Base-by-base conservation (phyloP, 768 basidiomycete species). In the Phlebiopsis flavidoalba region DNA sequence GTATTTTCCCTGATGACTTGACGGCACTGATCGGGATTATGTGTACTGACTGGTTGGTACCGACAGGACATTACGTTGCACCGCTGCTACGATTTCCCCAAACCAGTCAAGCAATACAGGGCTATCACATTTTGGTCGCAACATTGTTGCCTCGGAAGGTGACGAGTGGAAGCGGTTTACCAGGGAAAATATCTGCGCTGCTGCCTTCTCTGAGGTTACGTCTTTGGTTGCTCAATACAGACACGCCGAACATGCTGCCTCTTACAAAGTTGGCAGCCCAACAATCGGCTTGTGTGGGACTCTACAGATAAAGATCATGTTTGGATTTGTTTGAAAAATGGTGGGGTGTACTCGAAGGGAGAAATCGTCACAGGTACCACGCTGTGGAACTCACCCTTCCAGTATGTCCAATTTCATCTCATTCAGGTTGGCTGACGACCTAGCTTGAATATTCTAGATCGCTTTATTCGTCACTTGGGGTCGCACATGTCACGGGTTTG, bases 161-260 rank as follows among this genome's bases (percentile, higher is more conserved):
- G 80, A 83, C 4, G 77, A 83, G 60, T 89, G 86, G 86, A 86
- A 86, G 70, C 79, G 79, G 37, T 85, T 85, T 63, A 73, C 85
- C 53, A 85, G 83, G 68, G 26, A 31, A 31, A 6, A 31, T 31
- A 79, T 88, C 46, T 74, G 80, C 21, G 83, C 83, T 0, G 84
- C 86, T 17, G 80, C 84, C 0, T 88, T 88, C 68, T 83, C 83
- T 6, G 85, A 86, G 55, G 63, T n/a, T 64, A 22, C 14, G 58
- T 64, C 17, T n/a, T n/a, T n/a, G 12, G 53, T 36, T 47, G n/a
- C 5, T 19, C 5, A 5, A 3, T 49, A 43, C 40, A n/a, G n/a
- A n/a, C n/a, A 8, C 17, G 40, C 48, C 19, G 48, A 15, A 19
- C n/a, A n/a, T 11, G 48, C 47, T 19, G 11, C 17, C 24, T 19